A percentile compares a stretch with the other conserved stretches of the same genome.
Evolutionary conservation across 2,329 filamentous ascomycete genomes (phyloP).

Genomic region (Ophiostoma sp.): DNA sequence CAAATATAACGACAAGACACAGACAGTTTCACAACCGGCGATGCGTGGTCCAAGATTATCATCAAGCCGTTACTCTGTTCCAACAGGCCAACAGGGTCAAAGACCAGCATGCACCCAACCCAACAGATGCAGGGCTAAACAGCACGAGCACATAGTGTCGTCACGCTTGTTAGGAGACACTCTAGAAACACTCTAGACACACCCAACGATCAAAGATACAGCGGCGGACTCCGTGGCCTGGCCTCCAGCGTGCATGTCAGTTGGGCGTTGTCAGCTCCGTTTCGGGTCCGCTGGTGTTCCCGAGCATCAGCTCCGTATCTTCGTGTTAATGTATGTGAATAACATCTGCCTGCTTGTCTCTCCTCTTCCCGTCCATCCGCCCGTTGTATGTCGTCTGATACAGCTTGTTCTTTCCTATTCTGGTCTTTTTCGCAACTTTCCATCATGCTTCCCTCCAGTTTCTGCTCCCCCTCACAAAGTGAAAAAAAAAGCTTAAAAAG

Average conservation of each 20-base stretch:
- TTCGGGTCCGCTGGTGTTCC: background rate
- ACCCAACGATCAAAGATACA: background rate
- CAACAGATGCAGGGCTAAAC: background rate
- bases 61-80: background rate
- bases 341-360: too few species aligned
- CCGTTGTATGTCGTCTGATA: background rate
- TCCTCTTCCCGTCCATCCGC: background rate
- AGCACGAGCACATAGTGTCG: background rate
- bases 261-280: slow-evolving; percentile 10
- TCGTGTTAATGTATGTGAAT: background rate
- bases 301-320: background rate
- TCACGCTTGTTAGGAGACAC: background rate
- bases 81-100: background rate
- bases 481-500: too few species aligned
- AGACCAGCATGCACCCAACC: background rate
- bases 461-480: background rate
- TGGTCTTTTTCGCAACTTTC: background rate
- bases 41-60: background rate
- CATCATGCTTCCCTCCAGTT: background rate
- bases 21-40: background rate
- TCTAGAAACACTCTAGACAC: background rate
- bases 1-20: background rate
- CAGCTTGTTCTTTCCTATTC: slow-evolving; percentile 4
- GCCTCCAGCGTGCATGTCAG: background rate
- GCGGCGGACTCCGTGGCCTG: background rate